Percentiles rank a stretch among this genome's conserved stretches.
phyloP scores from a whole-genome alignment of 305 asterid species.

The Galium porrigens region DNA sequence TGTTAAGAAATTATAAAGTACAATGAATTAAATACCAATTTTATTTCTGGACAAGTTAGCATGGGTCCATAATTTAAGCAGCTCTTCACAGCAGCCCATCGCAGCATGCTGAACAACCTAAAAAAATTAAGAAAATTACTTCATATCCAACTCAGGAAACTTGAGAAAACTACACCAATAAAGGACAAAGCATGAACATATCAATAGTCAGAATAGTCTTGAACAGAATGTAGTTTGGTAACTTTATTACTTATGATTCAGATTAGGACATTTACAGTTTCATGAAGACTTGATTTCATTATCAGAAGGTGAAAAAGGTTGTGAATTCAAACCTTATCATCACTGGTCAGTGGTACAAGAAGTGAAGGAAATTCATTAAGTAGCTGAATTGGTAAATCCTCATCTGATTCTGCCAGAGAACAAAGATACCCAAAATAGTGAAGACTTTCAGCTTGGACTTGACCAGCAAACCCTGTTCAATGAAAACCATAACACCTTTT shows the following conservation, averaged over 20 bases:
- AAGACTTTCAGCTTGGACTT: slow-evolving; percentile 61
- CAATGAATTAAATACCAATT: slow-evolving; percentile 31
- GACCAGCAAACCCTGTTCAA: slow-evolving; percentile 42
- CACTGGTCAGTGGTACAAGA: slow-evolving; percentile 69
- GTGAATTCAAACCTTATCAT: slow-evolving; percentile 45
- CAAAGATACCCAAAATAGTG: slow-evolving; percentile 39
- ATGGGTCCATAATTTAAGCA: slow-evolving; percentile 35
- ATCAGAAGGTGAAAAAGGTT: neutral
- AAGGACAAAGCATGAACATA: neutral
- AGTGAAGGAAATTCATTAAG: slow-evolving; percentile 48
- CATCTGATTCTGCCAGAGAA: slow-evolving; percentile 40
- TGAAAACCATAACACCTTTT: neutral
- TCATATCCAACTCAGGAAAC: neutral
- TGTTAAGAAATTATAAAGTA: neutral
- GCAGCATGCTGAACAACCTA: slow-evolving; percentile 62
- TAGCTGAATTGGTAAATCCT: slow-evolving; percentile 33
- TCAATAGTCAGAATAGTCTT: neutral
- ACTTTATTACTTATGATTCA: neutral
- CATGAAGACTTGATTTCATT: neutral
- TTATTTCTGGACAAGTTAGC: slow-evolving; percentile 23
- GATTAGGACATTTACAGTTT: neutral
- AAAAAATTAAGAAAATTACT: slow-evolving; percentile 12
- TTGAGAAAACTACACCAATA: neutral
- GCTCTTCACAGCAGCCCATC: slow-evolving; percentile 55
- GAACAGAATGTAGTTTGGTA: neutral